Evolutionary conservation across 2,329 filamentous ascomycete genomes (phyloP).

Genomic region (Calonectria pteridis): DNA sequence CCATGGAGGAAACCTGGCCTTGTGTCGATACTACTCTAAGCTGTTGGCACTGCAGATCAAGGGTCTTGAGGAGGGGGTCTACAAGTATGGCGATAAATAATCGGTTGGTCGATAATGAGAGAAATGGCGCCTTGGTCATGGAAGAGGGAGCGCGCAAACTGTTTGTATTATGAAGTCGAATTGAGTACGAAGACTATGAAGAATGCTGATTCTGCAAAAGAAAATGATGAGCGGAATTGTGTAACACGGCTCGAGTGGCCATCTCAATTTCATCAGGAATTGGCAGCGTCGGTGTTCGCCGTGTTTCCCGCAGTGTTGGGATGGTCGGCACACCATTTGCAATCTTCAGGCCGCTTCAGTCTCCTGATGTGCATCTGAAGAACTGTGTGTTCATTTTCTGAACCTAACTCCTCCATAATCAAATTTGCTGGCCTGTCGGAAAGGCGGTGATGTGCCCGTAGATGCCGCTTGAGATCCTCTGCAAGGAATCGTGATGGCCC

Average conservation of each 20-base stretch:
- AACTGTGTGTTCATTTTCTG: too few relatives aligned
- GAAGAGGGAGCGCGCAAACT: neutral
- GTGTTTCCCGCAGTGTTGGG: neutral
- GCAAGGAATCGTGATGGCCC: neutral
- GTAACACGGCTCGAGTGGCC: neutral
- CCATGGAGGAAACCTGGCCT: conserved; percentile 73
- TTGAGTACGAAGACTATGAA: neutral
- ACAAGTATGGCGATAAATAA: conserved; percentile 32
- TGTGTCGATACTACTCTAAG: conserved; percentile 72
- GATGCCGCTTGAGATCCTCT: neutral
- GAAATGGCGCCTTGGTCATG: neutral
- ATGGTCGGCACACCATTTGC: neutral
- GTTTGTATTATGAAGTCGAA: neutral
- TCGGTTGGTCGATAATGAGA: neutral
- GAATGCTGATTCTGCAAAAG: neutral
- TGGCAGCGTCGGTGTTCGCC: neutral
- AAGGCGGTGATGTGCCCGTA: neutral
- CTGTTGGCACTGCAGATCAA: conserved; percentile 66
- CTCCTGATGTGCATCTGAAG: too few relatives aligned
- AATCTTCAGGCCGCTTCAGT: neutral
- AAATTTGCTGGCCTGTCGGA: rapidly evolving
- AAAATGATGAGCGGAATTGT: neutral
- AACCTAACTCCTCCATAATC: neutral
- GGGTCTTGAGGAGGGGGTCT: conserved; percentile 54
- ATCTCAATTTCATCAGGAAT: neutral